phyloP scores from a whole-genome alignment of 2,329 filamentous ascomycete genomes.

The Sporothrix euskadiensis region DNA sequence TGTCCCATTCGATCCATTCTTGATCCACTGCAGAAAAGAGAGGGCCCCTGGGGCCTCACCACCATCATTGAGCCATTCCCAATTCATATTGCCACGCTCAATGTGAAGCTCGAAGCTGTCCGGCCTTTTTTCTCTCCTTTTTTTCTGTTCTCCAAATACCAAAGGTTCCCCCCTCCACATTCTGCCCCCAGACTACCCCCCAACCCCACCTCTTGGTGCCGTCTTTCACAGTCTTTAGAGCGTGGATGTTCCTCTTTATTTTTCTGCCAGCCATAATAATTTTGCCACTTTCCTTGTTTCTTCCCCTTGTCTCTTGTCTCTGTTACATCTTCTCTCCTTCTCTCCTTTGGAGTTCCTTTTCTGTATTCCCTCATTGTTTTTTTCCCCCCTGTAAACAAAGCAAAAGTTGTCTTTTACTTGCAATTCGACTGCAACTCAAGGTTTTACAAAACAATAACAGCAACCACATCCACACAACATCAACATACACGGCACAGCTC shows the following conservation, averaged over 20 bases:
- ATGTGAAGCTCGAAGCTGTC: neutral
- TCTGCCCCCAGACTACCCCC: slow-evolving; percentile 1
- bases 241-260: neutral
- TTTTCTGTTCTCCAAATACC: neutral
- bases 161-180: neutral
- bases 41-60: neutral
- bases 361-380: neutral
- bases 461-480: neutral
- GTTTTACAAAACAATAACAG: neutral
- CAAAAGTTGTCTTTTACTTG: neutral
- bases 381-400: slow-evolving; percentile 6
- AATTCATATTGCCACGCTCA: slow-evolving; percentile 8
- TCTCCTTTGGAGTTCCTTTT: neutral
- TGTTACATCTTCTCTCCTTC: neutral
- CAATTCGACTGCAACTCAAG: neutral
- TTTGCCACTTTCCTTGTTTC: neutral
- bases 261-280: neutral
- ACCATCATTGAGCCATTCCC: neutral
- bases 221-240: neutral
- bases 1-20: slow-evolving; percentile 4
- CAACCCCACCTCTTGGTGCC: neutral
- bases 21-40: slow-evolving; percentile 1
- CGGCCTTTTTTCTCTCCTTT: neutral
- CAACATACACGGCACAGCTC: neutral
- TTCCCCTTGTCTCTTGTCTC: neutral